Base-by-base conservation (phyloP, 2,329 filamentous ascomycete genomes). In the Intubia oerlemansii region DNA sequence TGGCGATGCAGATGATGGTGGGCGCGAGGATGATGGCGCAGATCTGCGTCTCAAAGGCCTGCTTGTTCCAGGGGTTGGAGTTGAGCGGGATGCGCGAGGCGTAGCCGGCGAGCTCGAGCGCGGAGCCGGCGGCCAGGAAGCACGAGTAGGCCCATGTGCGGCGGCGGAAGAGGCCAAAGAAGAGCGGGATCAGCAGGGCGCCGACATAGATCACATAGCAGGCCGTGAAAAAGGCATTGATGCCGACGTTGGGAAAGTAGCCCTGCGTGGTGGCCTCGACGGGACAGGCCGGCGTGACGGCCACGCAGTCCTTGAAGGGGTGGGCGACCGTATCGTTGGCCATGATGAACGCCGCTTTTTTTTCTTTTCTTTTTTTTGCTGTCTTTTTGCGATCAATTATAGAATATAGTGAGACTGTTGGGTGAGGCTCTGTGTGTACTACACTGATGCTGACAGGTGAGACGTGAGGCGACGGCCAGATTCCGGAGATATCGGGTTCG, bases 1-100 rank as follows among this genome's bases (percentile, higher is more conserved):
- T 61, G 41, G 56, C 59, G 37, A 66, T 63, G 46, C 65, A 67
- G 46, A 71, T 52, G 33, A 73, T 55, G 17, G 66, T 65, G 3
- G 62, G 62, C n/a, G 52, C 60, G 28, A 67, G 53, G 45, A 67
- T 62, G 48, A 68, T 63, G 46, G 56, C 52, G 47, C 56, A 57
- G 44, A 71, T 67, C 36, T 70, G 63, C 25, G 62, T 56, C 44
- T 68, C 47, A 48, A 71, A 71, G 34, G 57, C 55, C 30, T 48
- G 35, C 10, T 51, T 41, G 44, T 62, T 49, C 57, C 61, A 73
- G 4, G 65, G 63, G 45, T 66, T 64, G 25, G 45, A 26, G 40
- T 57, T 45, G 24, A 70, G 52, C 14, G 57, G 48, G 24, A 59
- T 47, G 29, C 66, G 58, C 12, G 55, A 58, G 26, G 57, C 42